Base-by-base conservation (phyloP, 345 rosid species). In the Eucalyptus rudis region DNA sequence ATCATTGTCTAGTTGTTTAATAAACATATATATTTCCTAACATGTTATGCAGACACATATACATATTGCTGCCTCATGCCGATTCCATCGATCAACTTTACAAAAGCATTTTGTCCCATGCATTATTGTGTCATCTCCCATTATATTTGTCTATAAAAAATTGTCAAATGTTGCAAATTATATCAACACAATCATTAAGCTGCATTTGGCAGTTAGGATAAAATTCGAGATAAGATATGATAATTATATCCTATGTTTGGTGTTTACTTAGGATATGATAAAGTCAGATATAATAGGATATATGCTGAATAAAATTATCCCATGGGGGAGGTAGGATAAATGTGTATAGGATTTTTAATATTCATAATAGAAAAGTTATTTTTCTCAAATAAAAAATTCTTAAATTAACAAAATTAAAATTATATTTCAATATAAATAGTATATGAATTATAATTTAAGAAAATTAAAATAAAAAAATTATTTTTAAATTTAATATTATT, bases 311-410 rank as follows among this genome's bases (percentile, higher is more conserved):
- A 50, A 50, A 50, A 50, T 50, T 15, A 50, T 15, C 52, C 0
- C 7, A 50, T 2, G 1, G 0, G 0, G 0, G 3, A 4, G 0
- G 17, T 50, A 0, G 0, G 19, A 50, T 50, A 15, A 6, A 50
- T 0, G 1, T 50, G 0, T 0, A 50, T 50, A 50, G 0, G 52
- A 50, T 50, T 15, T 50, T 0, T 50, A 50, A 50, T 50, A 0
- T 50, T 0, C 1, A 50, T 50, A 50, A 50, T 15, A 50, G 3
- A 15, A 50, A 50, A 16, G 1, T 15, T 15, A 50, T 50, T 50
- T 50, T 50, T 50, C 7, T 50, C 8, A 16, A 50, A 50, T 50
- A 50, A 50, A n/a, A 15, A 15, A 15, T 6, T 50, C 0, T 50
- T 50, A 50, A 50, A 50, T 50, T 50, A 6, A 50, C 0, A 50